phyloP scores from a whole-genome alignment of 306 rosid species.

The Trifolium dubium region DNA sequence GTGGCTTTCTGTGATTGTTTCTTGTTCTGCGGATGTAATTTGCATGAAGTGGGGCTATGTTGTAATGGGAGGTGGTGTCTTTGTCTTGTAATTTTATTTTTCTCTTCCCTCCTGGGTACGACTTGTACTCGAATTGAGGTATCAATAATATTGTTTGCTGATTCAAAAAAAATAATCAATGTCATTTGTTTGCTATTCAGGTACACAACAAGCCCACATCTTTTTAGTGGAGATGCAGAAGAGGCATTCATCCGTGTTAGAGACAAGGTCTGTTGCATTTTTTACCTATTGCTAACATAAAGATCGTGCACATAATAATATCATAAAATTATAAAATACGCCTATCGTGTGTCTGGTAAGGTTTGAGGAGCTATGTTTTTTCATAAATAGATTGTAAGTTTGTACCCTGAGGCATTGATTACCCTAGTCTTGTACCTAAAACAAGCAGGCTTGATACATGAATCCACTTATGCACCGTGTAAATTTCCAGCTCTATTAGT shows the following conservation, averaged over 20 bases:
- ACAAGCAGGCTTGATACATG: slow-evolving; percentile 1
- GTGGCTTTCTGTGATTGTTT: no score
- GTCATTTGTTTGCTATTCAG: slow-evolving; percentile 42
- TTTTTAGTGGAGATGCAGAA: slow-evolving; percentile 77
- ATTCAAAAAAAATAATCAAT: neutral
- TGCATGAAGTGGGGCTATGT: no score
- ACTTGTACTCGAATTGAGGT: no score
- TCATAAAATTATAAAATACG: slow-evolving; percentile 17
- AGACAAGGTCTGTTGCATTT: slow-evolving; percentile 60
- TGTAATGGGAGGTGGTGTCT: no score
- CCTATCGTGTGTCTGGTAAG: neutral
- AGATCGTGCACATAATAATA: slow-evolving; percentile 1
- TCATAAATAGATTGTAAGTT: neutral
- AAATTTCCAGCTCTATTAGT: slow-evolving; percentile 2
- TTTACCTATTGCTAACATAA: slow-evolving; percentile 18
- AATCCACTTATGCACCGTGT: slow-evolving; percentile 8
- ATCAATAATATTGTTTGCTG: no score
- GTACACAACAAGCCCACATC: slow-evolving; percentile 97
- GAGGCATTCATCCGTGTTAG: slow-evolving; percentile 91
- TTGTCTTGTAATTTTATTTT: no score
- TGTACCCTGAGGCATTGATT: neutral
- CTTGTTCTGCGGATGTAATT: no score
- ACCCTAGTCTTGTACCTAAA: neutral
- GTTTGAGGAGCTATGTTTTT: slow-evolving; percentile 4
- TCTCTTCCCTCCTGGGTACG: no score